Base-by-base conservation (phyloP, 176 grass and related monocot species). In the Raddia guianensis region DNA sequence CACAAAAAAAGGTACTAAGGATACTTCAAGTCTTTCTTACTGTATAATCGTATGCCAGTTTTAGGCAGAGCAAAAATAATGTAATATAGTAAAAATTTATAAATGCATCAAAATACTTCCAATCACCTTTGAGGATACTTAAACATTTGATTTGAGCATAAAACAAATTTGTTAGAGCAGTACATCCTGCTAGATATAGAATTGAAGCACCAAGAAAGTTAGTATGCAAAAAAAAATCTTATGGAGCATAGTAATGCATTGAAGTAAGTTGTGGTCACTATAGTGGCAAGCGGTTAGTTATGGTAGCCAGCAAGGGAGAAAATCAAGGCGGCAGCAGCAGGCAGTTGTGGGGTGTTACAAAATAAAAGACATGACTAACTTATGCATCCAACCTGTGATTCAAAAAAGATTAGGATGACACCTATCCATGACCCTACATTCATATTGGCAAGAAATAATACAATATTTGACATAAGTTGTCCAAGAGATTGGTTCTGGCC, bases 391-490 rank as follows among this genome's bases (percentile, higher is more conserved):
- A 75, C 12, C 54, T 13, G 43, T 51, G 63, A 62, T 54, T 75
- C 34, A 15, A 20, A 33, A 4, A 63, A 19, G 45, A 46, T 76
- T 4, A 46, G 35, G 49, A 63, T 63, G 64, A 33, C 6, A 3
- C 63, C 35, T 57, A 68, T 51, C 70, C 13, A 61, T 33, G 58
- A 43, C 50, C 20, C 51, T 18, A 27, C 32, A 57, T 12, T 68
- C 50, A 67, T 19, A 72, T 76, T 63, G 15, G 55, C 20, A 32
- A 64, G 16, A 66, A 63, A 63, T 8, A 76, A 14, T 57, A 63
- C 34, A 53, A 7, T 62, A 46, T 76, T 55, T 63, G 54, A 64
- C 74, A 35, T 55, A 81, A 7, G 81, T 15, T 70, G 47, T 54
- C 53, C 49, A 82, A 48, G 49, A 70, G 11, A 76, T 56, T 6